These are phyloP conservation scores for Coemansia aciculifera DNA, from an alignment of 192 early-diverging fungal genomes.

Conservation along the genomic window DNA sequence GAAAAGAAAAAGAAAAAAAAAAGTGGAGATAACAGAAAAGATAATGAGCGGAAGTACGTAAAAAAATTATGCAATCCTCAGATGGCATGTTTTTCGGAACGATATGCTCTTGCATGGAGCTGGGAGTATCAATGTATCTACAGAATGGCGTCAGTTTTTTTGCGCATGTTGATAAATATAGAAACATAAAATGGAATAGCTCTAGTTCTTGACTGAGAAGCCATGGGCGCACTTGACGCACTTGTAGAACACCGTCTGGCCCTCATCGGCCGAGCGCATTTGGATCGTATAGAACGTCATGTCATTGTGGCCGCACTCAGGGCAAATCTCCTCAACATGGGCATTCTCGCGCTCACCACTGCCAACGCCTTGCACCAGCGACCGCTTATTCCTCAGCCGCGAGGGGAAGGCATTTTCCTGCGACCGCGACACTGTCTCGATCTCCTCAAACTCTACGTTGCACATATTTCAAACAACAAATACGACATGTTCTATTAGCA, in stretches of 20 bases:
- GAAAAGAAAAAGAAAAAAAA: neutral
- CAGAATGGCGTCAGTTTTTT: neutral
- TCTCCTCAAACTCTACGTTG: slow-evolving; percentile 68
- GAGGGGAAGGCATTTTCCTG: slow-evolving; percentile 80
- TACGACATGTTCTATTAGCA: neutral
- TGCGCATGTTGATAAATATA: neutral
- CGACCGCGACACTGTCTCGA: slow-evolving; percentile 79
- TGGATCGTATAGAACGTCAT: slow-evolving; percentile 98
- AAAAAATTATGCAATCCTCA: neutral
- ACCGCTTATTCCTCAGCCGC: slow-evolving; percentile 66
- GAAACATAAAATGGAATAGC: neutral
- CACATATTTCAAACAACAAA: neutral
- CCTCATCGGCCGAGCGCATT: slow-evolving; percentile 97
- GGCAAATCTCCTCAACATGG: slow-evolving; percentile 92
- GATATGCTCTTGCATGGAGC: too few species aligned
- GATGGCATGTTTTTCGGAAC: neutral
- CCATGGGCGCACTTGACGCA: slow-evolving; percentile 93
- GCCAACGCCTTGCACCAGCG: slow-evolving; percentile 61
- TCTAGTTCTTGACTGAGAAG: slow-evolving; percentile 52
- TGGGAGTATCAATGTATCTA: neutral
- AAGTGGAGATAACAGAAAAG: neutral
- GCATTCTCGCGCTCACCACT: slow-evolving; percentile 49
- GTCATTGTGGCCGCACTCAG: slow-evolving; percentile 87
- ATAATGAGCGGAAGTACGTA: neutral
- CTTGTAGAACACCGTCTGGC: slow-evolving; percentile 99